Conservation (phyloP, 768 basidiomycete species). For the Leccinum uliginosum region DNA sequence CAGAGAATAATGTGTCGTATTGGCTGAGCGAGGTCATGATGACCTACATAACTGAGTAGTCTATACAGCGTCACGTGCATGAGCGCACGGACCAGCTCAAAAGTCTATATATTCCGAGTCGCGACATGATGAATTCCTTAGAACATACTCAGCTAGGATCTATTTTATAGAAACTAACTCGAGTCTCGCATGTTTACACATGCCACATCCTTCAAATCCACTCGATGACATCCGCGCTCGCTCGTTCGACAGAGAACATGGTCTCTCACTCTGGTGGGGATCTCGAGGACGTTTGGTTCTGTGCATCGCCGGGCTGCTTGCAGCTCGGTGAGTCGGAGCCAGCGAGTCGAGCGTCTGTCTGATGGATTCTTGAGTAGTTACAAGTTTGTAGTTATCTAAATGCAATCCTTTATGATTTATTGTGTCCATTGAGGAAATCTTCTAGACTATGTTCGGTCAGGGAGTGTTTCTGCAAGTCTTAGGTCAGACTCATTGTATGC, state of each 20-base stretch:
- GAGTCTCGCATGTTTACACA: conserved; percentile 78
- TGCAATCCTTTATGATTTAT: background rate
- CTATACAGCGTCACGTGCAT: conserved; percentile 27
- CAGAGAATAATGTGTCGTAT: no score
- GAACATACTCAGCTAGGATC: conserved; percentile 81
- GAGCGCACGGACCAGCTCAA: conserved; percentile 32
- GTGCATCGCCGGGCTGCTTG: conserved; percentile 25
- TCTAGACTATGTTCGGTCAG: no score
- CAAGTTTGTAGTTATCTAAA: background rate
- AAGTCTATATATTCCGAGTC: conserved; percentile 30
- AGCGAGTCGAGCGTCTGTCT: conserved; percentile 59
- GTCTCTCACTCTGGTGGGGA: conserved; percentile 26
- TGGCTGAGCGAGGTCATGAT: no score
- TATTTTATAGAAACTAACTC: conserved; percentile 76
- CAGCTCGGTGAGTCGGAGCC: conserved; percentile 29
- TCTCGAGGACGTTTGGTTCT: conserved; percentile 66
- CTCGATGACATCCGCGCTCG: conserved; percentile 62
- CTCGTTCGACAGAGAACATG: conserved; percentile 70
- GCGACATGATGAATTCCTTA: conserved; percentile 33
- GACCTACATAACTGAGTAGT: no score
- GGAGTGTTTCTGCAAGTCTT: no score
- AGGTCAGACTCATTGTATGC: no score
- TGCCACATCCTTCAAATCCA: conserved; percentile 69
- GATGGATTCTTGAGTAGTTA: conserved; percentile 41
- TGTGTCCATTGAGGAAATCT: no score